Evolutionary conservation across 768 basidiomycete species (phyloP).

Genomic region (Leucocoprinus sp.): DNA sequence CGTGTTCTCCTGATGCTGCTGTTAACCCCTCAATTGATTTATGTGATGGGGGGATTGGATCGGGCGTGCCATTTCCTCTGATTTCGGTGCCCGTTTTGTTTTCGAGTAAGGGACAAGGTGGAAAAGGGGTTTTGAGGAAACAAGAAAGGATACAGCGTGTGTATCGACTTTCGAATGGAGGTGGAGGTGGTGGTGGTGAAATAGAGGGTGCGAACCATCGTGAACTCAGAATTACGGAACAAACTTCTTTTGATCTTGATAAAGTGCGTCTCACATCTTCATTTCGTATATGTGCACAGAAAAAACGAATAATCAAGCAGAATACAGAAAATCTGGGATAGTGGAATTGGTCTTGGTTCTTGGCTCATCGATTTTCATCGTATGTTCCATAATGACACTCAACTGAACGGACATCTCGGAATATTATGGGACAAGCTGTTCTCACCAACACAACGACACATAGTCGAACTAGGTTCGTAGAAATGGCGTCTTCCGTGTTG

Average conservation of each 20-base stretch:
- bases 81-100: constrained; percentile 58
- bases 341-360: constrained; percentile 77
- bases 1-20: constrained; percentile 8
- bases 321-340: constrained; percentile 93
- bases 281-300: neutral
- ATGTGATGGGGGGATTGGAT: constrained; percentile 32
- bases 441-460: constrained; percentile 25
- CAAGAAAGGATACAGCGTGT: constrained; percentile 62
- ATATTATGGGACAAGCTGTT: constrained; percentile 31
- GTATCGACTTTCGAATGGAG: constrained; percentile 30
- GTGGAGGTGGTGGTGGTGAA: neutral
- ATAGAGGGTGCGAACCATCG: neutral
- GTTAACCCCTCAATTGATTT: constrained; percentile 30
- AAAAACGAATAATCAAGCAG: constrained; percentile 19
- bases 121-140: constrained; percentile 30
- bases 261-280: constrained; percentile 32
- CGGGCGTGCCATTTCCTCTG: constrained; percentile 45
- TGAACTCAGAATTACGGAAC: constrained; percentile 56
- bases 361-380: constrained; percentile 58
- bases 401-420: constrained; percentile 6
- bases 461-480: constrained; percentile 65
- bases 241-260: constrained; percentile 87
- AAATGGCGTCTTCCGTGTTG: neutral
- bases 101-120: constrained; percentile 20
- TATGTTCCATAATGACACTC: constrained; percentile 12